Evolutionary conservation across 306 rosid genomes (phyloP).

Genomic region (Delonix regia): DNA sequence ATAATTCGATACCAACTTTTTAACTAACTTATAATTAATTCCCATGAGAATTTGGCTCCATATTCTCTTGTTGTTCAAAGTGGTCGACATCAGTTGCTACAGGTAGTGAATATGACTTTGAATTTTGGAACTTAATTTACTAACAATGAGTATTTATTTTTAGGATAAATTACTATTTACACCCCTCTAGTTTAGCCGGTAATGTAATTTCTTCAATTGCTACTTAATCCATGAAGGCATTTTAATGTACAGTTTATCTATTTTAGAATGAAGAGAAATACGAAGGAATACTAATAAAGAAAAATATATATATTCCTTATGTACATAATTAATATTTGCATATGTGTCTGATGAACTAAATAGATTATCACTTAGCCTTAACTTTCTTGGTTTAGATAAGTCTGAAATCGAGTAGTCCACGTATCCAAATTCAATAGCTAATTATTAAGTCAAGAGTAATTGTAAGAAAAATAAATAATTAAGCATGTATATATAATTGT

Average conservation of each 20-base stretch:
- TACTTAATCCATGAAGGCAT: too few relatives aligned
- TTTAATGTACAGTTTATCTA: too few relatives aligned
- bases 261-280: too few relatives aligned
- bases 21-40: conserved; percentile 25
- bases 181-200: too few relatives aligned
- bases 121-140: neutral
- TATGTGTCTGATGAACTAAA: neutral
- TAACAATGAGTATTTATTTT: too few relatives aligned
- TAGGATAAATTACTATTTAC: too few relatives aligned
- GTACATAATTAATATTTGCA: neutral
- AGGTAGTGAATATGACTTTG: neutral
- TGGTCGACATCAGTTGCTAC: neutral
- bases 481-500: too few relatives aligned
- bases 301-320: neutral
- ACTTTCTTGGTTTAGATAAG: neutral
- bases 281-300: neutral
- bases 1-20: neutral
- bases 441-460: neutral
- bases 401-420: neutral
- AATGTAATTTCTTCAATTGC: too few relatives aligned
- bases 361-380: neutral
- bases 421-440: neutral
- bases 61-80: neutral
- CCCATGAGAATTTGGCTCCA: neutral
- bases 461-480: neutral